Percentiles rank a stretch among this genome's conserved stretches.
These are phyloP conservation scores for Allantophomopsis lycopodina DNA, from an alignment of 2,329 filamentous ascomycete genomes.

Conservation along the genomic window DNA sequence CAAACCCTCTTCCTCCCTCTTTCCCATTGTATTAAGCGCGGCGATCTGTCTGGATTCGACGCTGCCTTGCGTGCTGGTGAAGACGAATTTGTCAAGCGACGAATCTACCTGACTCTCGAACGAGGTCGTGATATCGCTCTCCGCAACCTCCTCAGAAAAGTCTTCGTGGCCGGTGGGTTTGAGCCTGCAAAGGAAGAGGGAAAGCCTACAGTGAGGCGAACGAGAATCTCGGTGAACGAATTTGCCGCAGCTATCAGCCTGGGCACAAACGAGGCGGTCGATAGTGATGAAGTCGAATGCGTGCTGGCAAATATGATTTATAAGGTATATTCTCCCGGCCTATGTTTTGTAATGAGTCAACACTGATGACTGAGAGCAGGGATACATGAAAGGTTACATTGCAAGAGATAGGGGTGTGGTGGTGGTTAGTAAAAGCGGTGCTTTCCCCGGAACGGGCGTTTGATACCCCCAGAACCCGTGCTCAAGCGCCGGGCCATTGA, in stretches of 20 bases:
- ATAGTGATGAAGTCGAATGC: slow-evolving; percentile 91
- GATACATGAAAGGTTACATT: slow-evolving; percentile 89
- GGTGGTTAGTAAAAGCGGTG: slow-evolving; percentile 82
- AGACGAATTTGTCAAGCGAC: slow-evolving; percentile 82
- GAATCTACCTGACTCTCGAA: slow-evolving; percentile 91
- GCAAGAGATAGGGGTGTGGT: slow-evolving; percentile 80
- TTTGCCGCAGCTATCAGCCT: slow-evolving; percentile 77
- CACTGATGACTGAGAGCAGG: slow-evolving; percentile 7
- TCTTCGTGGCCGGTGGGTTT: slow-evolving; percentile 74
- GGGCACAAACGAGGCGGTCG: slow-evolving; percentile 51
- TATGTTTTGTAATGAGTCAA: slow-evolving; percentile 3
- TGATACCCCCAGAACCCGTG: slow-evolving; percentile 16
- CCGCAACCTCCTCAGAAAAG: slow-evolving; percentile 82
- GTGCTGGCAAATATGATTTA: slow-evolving; percentile 94
- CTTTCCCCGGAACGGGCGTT: slow-evolving; percentile 81
- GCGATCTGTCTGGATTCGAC: slow-evolving; percentile 76
- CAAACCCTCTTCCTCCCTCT: slow-evolving; percentile 69
- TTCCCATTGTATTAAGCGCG: slow-evolving; percentile 63
- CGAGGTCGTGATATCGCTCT: slow-evolving; percentile 82
- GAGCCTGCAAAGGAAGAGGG: slow-evolving; percentile 62
- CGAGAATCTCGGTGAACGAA: slow-evolving; percentile 68
- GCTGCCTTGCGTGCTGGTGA: slow-evolving; percentile 67
- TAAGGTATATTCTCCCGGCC: slow-evolving; percentile 50
- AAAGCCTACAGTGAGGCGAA: slow-evolving; percentile 48
- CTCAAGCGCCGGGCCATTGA: too few relatives aligned